Base-by-base conservation (phyloP, 73 alveolate genomes). In the Paramecium pentaurelia region DNA sequence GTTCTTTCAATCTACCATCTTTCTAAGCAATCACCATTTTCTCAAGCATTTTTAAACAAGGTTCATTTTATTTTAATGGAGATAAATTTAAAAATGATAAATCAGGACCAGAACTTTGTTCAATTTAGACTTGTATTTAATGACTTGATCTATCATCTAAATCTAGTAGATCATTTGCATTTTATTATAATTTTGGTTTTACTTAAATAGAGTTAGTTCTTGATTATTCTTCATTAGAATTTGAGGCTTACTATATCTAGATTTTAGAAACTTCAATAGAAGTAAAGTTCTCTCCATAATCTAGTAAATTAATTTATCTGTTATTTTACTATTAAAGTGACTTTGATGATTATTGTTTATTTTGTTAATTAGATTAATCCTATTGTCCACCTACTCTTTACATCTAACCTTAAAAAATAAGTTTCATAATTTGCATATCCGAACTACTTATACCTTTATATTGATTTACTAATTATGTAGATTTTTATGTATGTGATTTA, bases 1-100 rank as follows among this genome's bases (percentile, higher is more conserved):
- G 6, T 80, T 80, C 91, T 80, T 80, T 80, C 11, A 80, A 47
- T 80, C 58, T 80, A 0, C 91, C 91, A 80, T 80, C 91, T 27
- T 80, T 80, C 49, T 80, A 44, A 2, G 58, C 25, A 12, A 80
- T 32, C 1, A 80, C 38, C 91, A 80, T 80, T 80, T 80, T 80
- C 51, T 80, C 91, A 11, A 80, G 58, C 73, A 80, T 44, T 80
- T 80, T 80, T 16, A 80, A 49, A 6, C 49, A 80, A 44, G 58
- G 64, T 45, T 80, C 91, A 47, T 25, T 34, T 37, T 73, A 73
- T 73, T 40, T 49, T 6, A 42, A 60, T n/a, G 88, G 88, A 37
- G 68, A 37, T n/a, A 73, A 73, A n/a, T 37, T 45, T 30, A 73
- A n/a, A 73, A 73, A 73, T 27, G 60, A 27, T 40, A 73, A 73